Evolutionary conservation across 148 eudicot genomes (phyloP).

Genomic region (Dianthus caryophyllus): DNA sequence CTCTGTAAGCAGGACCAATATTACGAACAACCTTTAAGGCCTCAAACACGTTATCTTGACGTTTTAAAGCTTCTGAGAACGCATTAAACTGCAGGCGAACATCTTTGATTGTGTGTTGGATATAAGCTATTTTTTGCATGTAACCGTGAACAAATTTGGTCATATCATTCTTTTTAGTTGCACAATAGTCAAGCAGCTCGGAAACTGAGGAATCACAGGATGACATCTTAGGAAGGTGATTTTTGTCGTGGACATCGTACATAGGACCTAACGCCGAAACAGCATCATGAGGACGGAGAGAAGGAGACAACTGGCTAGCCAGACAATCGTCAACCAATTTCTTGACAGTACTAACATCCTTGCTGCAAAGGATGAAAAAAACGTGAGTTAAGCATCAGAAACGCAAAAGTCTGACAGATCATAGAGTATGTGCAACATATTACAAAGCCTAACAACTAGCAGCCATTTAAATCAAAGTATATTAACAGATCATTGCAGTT

Average conservation of each 20-base stretch:
- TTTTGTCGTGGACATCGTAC: constrained; percentile 84
- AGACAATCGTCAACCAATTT: constrained; percentile 75
- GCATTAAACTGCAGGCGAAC: constrained; percentile 83
- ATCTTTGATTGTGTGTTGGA: constrained; percentile 78
- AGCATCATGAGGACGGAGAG: constrained; percentile 94
- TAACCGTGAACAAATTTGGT: constrained; percentile 78
- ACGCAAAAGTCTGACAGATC: not conserved
- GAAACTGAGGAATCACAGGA: constrained; percentile 62
- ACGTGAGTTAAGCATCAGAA: constrained; percentile 1
- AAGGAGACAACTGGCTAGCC: constrained; percentile 53
- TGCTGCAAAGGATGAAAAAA: constrained; percentile 41
- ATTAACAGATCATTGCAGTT: not conserved
- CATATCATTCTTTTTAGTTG: constrained; percentile 77
- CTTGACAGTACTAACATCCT: constrained; percentile 75
- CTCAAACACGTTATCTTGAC: constrained; percentile 78
- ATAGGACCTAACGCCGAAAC: constrained; percentile 97
- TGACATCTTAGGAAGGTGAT: constrained; percentile 79
- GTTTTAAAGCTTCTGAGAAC: constrained; percentile 87
- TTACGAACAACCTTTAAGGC: constrained; percentile 69
- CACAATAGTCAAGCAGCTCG: constrained; percentile 55
- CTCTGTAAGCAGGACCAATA: constrained; percentile 77
- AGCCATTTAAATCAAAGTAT: not conserved
- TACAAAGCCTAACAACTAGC: not conserved
- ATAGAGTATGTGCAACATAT: not conserved
- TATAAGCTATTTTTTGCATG: constrained; percentile 90